phyloP scores from a whole-genome alignment of 2,329 filamentous ascomycete genomes.

The Sclerotinia sclerotiorum region DNA sequence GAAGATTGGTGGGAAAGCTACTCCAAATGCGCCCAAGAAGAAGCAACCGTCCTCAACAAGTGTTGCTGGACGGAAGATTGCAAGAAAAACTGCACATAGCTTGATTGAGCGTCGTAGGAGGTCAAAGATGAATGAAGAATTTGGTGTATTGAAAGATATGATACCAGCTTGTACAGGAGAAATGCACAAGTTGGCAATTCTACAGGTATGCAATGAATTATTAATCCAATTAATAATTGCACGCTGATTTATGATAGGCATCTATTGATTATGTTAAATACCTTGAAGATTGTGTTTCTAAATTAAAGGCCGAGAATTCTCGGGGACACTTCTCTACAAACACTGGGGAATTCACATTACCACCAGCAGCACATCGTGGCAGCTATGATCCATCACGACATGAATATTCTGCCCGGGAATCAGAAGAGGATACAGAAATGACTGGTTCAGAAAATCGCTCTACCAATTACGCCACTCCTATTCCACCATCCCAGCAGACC shows the following conservation, averaged over 20 bases:
- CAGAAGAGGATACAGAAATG: conserved; percentile 60
- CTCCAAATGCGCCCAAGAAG: conserved; percentile 55
- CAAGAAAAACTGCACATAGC: conserved; percentile 93
- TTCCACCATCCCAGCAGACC: conserved; percentile 41
- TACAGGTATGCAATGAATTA: conserved; percentile 64
- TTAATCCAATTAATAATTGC: neutral
- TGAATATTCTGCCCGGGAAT: conserved; percentile 43
- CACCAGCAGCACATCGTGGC: conserved; percentile 30
- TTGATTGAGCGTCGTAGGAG: conserved; percentile 85
- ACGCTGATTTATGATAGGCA: conserved; percentile 56
- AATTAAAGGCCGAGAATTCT: conserved; percentile 63
- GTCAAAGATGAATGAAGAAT: conserved; percentile 99
- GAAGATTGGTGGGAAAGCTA: conserved; percentile 29
- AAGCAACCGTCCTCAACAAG: conserved; percentile 75
- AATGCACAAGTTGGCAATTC: conserved; percentile 96
- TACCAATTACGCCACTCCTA: conserved; percentile 45
- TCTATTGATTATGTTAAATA: conserved; percentile 97
- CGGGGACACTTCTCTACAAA: conserved; percentile 32
- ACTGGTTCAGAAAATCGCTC: conserved; percentile 52
- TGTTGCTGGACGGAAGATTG: conserved; percentile 89
- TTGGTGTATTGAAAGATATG: conserved; percentile 88
- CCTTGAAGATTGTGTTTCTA: conserved; percentile 80
- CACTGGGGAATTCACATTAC: conserved; percentile 30
- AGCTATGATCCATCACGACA: conserved; percentile 41
- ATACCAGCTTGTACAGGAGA: conserved; percentile 94